Evolutionary conservation across 1,284 basidiomycete species (phyloP).

Genomic region (Coniophora puteana): DNA sequence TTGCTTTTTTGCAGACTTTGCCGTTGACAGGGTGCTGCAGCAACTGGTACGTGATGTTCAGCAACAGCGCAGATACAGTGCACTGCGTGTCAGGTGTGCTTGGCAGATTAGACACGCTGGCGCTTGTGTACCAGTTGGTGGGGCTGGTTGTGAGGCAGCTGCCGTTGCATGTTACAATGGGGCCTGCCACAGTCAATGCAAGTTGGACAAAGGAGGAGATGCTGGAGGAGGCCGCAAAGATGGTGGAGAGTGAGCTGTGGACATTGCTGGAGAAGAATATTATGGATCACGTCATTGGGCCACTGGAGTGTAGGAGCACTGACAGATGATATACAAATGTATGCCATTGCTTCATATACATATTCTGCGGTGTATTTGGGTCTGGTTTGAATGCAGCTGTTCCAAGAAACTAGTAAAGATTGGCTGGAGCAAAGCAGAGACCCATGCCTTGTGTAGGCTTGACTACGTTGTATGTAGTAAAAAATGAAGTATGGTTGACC

Average conservation of each 20-base stretch:
- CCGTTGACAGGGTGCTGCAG: slow-evolving; percentile 65
- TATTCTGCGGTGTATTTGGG: too few relatives aligned
- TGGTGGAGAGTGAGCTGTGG: slow-evolving; percentile 63
- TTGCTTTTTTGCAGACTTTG: slow-evolving; percentile 63
- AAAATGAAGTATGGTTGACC: too few relatives aligned
- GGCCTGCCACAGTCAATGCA: slow-evolving; percentile 32
- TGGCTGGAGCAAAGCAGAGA: too few relatives aligned
- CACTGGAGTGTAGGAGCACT: slow-evolving; percentile 50
- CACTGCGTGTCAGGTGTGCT: slow-evolving; percentile 59
- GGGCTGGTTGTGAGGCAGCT: slow-evolving; percentile 53
- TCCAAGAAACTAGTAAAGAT: too few relatives aligned
- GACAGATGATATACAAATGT: too few relatives aligned
- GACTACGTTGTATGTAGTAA: too few relatives aligned
- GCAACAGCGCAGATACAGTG: slow-evolving; percentile 51
- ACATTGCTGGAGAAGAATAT: slow-evolving; percentile 66
- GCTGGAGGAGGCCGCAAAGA: slow-evolving; percentile 53
- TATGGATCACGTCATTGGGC: slow-evolving; percentile 57
- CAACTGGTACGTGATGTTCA: slow-evolving; percentile 76
- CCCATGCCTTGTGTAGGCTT: too few relatives aligned
- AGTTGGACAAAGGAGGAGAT: slow-evolving; percentile 58
- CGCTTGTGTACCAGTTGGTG: slow-evolving; percentile 57
- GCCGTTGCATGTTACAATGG: slow-evolving; percentile 34
- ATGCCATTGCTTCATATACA: too few relatives aligned
- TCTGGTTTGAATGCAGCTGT: too few relatives aligned
- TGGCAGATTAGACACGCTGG: slow-evolving; percentile 41